Evolutionary conservation across 805 yeast genomes (phyloP).

Genomic region (Deakozyma indianensis): DNA sequence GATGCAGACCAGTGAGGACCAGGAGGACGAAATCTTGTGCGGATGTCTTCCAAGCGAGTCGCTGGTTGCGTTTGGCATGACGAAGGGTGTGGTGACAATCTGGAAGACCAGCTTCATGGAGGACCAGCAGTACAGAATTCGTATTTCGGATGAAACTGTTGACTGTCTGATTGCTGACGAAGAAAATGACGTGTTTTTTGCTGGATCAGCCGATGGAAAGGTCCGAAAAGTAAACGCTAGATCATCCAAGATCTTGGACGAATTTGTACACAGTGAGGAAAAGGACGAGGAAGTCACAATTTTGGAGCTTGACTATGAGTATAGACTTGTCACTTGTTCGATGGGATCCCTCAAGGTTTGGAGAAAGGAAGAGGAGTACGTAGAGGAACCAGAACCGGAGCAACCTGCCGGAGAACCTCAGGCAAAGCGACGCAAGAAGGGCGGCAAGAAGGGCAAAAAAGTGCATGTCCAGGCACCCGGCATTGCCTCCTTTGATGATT

Average conservation of each 20-base stretch:
- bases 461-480: not conserved
- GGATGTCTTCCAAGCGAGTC: conserved; percentile 53
- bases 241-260: conserved; percentile 47
- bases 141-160: conserved; percentile 55
- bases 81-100: conserved; percentile 75
- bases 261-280: conserved; percentile 42
- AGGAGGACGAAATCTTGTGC: conserved; percentile 81
- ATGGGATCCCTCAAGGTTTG: conserved; percentile 73
- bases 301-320: conserved; percentile 69
- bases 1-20: conserved; percentile 62
- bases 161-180: conserved; percentile 48
- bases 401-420: conserved; percentile 5
- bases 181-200: conserved; percentile 18
- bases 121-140: conserved; percentile 71
- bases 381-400: conserved; percentile 5
- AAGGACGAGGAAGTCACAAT: conserved; percentile 57
- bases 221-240: conserved; percentile 54
- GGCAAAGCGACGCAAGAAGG: conserved; percentile 4
- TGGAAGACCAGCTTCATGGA: conserved; percentile 54
- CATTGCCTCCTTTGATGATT: not conserved
- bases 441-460: conserved; percentile 1
- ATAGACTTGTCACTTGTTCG: conserved; percentile 68
- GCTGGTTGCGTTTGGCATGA: conserved; percentile 68
- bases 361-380: conserved; percentile 24
- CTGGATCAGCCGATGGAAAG: conserved; percentile 63